These are phyloP conservation scores for Lactarius sp. DNA, from an alignment of 768 basidiomycete genomes.

Conservation along the genomic window DNA sequence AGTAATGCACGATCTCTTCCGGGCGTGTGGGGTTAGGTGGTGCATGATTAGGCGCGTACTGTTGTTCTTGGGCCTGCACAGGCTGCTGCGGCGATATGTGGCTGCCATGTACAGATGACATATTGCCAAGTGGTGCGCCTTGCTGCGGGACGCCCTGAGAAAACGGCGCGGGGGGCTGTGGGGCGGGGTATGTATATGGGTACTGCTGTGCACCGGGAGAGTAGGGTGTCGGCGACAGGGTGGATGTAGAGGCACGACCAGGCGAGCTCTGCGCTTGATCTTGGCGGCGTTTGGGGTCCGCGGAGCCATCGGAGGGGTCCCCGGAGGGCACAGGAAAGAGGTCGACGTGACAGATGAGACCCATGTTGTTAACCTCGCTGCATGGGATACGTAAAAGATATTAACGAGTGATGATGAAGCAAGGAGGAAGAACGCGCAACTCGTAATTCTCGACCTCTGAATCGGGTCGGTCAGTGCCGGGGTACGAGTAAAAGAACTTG, in stretches of 20 bases:
- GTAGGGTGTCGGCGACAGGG: conserved; percentile 24
- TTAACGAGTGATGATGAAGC: conserved; percentile 9
- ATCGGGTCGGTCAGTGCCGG: conserved; percentile 14
- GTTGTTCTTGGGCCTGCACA: conserved; percentile 5
- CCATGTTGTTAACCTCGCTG: conserved; percentile 59
- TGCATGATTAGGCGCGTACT: conserved; percentile 9
- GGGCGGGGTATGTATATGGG: conserved; percentile 26
- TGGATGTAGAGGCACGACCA: conserved; percentile 23
- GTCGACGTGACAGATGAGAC: conserved; percentile 73
- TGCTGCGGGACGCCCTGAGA: conserved; percentile 1
- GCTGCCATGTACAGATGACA: not conserved
- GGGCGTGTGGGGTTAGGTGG: conserved; percentile 18
- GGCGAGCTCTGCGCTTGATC: conserved; percentile 11
- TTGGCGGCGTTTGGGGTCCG: conserved; percentile 13
- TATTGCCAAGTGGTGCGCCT: conserved; percentile 6
- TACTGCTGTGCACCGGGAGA: conserved; percentile 24
- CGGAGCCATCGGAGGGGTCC: conserved; percentile 16
- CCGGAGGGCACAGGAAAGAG: conserved; percentile 51
- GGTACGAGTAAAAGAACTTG: conserved; percentile 25
- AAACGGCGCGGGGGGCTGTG: conserved; percentile 20
- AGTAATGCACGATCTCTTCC: conserved; percentile 41
- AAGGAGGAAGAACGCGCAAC: conserved; percentile 10
- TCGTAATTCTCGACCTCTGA: conserved; percentile 24
- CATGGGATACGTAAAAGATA: not conserved
- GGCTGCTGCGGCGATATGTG: conserved; percentile 14